phyloP scores from a whole-genome alignment of 176 grass and related monocot species.

The Aegilops tauschii region DNA sequence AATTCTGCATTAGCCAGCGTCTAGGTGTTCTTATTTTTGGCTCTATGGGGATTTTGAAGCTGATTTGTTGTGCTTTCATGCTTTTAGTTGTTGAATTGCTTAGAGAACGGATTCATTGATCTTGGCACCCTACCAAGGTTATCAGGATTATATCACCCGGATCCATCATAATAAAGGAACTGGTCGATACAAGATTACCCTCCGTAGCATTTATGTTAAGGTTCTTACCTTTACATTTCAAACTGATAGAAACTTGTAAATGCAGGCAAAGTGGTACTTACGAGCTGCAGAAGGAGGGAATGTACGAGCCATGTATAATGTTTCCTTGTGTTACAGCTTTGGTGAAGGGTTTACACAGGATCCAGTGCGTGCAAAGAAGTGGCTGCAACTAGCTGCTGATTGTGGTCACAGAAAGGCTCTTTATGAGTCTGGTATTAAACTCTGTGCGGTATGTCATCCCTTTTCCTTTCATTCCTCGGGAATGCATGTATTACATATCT shows the following conservation, averaged over 20 bases:
- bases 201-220: neutral
- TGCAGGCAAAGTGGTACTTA: conserved; percentile 76
- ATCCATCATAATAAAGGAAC: neutral
- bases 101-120: neutral
- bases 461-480: neutral
- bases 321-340: conserved; percentile 55
- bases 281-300: conserved; percentile 70
- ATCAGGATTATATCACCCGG: neutral
- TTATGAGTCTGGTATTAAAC: conserved; percentile 63
- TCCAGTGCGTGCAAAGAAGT: conserved; percentile 44
- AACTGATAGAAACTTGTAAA: conserved; percentile 28
- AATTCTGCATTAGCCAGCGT: neutral
- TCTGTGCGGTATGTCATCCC: conserved; percentile 58
- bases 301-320: conserved; percentile 71
- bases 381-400: conserved; percentile 71
- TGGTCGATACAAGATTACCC: neutral
- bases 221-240: neutral
- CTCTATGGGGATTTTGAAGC: neutral
- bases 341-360: conserved; percentile 65
- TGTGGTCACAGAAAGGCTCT: conserved; percentile 72
- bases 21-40: neutral
- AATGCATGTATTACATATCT: neutral
- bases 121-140: neutral
- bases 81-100: conserved; percentile 1
- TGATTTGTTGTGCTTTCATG: neutral